Base-by-base conservation (phyloP, 225 moss, liverwort and hornwort species). In the Ulota crispa region DNA sequence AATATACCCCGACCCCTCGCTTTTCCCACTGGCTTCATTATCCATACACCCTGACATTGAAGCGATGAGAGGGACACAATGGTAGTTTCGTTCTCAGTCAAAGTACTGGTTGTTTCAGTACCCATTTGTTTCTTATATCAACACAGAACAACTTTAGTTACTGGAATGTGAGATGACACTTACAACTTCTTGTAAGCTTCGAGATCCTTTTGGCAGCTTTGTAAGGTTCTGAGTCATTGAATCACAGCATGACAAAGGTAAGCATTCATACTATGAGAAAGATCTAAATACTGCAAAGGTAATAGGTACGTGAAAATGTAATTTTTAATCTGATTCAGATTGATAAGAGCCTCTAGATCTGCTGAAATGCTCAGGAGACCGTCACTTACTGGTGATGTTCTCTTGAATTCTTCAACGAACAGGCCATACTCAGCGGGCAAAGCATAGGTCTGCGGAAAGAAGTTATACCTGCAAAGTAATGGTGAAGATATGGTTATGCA, bases 11-110 rank as follows among this genome's bases (percentile, higher is more conserved):
- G 90, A 45, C 98, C 98, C 86, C 94, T 89, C 34, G 95, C 98
- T 90, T 99, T 99, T 41, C 98, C 98, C 16, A 95, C 93, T 1
- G 95, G 98, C 81, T 99, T 99, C 94, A 96, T 99, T 42, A 99
- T 99, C 98, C 98, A 99, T 67, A 94, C 98, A 23, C 95, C 95
- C 98, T 99, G 78, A 68, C 16, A 81, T 83, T 60, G 59, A 83
- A 63, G 71, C n/a, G 59, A 68, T 7, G 45, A 65, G 8, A 68
- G 26, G 39, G 39, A 57, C 31, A 68, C 45, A 34, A 76, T n/a
- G 80, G 50, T 26, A 37, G 45, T 54, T 27, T 62, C 75, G 47
- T 23, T 37, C 18, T 76, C 16, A 52, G 71, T 60, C 47, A 41
- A 66, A 64, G 27, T 43, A 13, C 45, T 7, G 27, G 59, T 47